phyloP scores from a whole-genome alignment of 495 filamentous ascomycete genomes.

The Clohesyomyces aquaticus region DNA sequence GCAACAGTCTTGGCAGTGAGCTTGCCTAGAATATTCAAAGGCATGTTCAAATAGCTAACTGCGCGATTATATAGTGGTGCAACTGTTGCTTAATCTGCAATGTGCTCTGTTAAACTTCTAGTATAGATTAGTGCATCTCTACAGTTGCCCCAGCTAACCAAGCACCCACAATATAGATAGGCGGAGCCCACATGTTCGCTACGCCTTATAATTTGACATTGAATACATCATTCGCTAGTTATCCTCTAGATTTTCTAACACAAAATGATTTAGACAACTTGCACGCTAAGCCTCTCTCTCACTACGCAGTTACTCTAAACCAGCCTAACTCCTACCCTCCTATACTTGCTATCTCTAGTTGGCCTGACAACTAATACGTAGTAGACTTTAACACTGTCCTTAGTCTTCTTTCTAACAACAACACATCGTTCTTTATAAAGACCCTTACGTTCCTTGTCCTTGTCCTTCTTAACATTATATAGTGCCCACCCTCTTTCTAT shows the following conservation, averaged over 20 bases:
- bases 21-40: not conserved
- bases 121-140: too few species aligned
- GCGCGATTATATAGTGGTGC: too few species aligned
- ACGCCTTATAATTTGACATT: not conserved
- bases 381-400: not conserved
- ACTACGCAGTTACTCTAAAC: not conserved
- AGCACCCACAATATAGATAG: not conserved
- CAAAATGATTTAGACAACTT: too few species aligned
- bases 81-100: too few species aligned
- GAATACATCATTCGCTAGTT: not conserved
- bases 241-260: too few species aligned
- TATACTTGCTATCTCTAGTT: not conserved
- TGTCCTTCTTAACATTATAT: constrained; percentile 9
- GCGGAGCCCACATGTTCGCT: too few species aligned
- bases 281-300: not conserved
- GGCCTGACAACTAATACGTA: not conserved
- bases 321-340: not conserved
- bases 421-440: not conserved
- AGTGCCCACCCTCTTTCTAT: constrained; percentile 11
- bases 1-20: not conserved
- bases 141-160: too few species aligned
- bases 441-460: too few species aligned
- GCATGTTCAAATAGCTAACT: too few species aligned
- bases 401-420: not conserved
- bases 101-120: too few species aligned